These are phyloP conservation scores for Fraxinus quadrangulata DNA, from an alignment of 257 asterid genomes.

Conservation along the genomic window DNA sequence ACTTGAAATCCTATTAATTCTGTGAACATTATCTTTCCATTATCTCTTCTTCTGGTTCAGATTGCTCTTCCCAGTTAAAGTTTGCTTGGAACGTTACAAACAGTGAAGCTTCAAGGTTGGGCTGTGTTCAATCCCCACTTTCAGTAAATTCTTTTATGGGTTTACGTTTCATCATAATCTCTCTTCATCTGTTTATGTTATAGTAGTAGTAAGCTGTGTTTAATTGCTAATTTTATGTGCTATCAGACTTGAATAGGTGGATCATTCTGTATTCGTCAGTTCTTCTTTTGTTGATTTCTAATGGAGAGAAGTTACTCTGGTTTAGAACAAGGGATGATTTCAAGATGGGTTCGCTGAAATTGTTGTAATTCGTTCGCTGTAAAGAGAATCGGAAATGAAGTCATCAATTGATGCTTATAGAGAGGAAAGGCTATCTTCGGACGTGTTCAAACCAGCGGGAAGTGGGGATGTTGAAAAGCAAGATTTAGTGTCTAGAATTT, in stretches of 20 bases:
- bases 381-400: constrained; percentile 46
- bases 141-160: not conserved
- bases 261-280: not conserved
- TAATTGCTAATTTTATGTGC: constrained; percentile 7
- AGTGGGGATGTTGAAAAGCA: constrained; percentile 24
- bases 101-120: not conserved
- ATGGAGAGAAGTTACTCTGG: constrained; percentile 16
- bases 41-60: constrained; percentile 50
- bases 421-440: constrained; percentile 38
- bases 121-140: not conserved
- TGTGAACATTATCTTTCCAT: constrained; percentile 57
- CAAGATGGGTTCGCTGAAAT: constrained; percentile 23
- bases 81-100: not conserved
- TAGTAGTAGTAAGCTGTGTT: not conserved
- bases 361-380: constrained; percentile 11
- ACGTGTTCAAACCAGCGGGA: constrained; percentile 54
- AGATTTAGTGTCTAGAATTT: constrained; percentile 35
- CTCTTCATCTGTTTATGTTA: not conserved
- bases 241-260: not conserved
- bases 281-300: constrained; percentile 5
- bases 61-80: constrained; percentile 2
- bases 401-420: constrained; percentile 25
- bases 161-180: not conserved
- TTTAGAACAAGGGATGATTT: constrained; percentile 17
- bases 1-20: constrained; percentile 30